Percentiles rank a stretch among this genome's conserved stretches.
Evolutionary conservation across 2,329 filamentous ascomycete genomes (phyloP).

Genomic region (Colletotrichum horii): DNA sequence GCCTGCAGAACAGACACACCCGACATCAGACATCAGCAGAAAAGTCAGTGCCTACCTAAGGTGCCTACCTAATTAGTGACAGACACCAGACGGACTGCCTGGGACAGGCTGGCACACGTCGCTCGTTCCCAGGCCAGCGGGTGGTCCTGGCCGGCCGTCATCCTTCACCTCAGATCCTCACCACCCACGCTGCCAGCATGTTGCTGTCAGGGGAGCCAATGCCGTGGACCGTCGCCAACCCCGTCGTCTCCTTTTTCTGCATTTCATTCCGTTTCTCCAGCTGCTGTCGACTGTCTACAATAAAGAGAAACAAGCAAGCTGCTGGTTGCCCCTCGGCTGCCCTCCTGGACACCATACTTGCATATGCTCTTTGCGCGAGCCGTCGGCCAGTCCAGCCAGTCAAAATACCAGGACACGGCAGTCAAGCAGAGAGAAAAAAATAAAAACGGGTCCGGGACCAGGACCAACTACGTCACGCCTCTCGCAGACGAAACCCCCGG

Average conservation of each 20-base stretch:
- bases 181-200: background rate
- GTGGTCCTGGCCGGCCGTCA: background rate
- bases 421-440: background rate
- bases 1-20: background rate
- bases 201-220: background rate
- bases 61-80: background rate
- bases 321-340: background rate
- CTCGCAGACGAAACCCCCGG: conserved; percentile 13
- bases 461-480: conserved; percentile 22
- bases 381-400: background rate
- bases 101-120: conserved; percentile 10
- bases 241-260: background rate
- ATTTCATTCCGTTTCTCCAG: background rate
- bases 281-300: background rate
- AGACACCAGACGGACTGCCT: conserved; percentile 9
- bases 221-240: background rate
- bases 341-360: background rate
- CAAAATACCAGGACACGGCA: background rate
- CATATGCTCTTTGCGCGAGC: background rate
- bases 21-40: background rate
- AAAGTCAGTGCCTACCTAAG: conserved; percentile 11
- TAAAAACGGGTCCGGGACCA: conserved; percentile 11
- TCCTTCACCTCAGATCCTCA: background rate
- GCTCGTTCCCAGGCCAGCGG: conserved; percentile 11
- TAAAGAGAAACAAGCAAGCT: background rate